A percentile compares a stretch with the other conserved stretches of the same genome.
These are phyloP conservation scores for Hevea brasiliensis DNA, from an alignment of 345 rosid genomes.

Conservation along the genomic window DNA sequence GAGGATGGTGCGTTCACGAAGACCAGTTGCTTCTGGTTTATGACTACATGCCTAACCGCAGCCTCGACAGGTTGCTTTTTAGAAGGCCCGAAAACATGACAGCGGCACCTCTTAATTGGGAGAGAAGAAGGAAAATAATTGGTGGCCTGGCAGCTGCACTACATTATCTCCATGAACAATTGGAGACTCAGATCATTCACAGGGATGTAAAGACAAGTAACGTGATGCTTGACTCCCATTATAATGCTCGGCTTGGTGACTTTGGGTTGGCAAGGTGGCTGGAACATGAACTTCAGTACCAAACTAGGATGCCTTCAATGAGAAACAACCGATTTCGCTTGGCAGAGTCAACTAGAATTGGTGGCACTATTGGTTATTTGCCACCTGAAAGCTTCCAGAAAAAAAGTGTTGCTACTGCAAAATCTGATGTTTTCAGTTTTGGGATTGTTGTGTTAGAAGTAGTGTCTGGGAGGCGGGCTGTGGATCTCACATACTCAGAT, in stretches of 20 bases:
- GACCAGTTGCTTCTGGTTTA: slow-evolving; percentile 82
- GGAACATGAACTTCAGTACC: slow-evolving; percentile 68
- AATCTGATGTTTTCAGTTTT: slow-evolving; percentile 93
- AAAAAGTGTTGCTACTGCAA: slow-evolving; percentile 71
- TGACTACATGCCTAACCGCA: slow-evolving; percentile 94
- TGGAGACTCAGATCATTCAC: slow-evolving; percentile 94
- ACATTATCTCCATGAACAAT: slow-evolving; percentile 81
- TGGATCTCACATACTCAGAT: slow-evolving; percentile 76
- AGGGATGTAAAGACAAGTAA: slow-evolving; percentile 91
- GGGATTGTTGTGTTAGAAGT: slow-evolving; percentile 87
- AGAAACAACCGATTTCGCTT: slow-evolving; percentile 66
- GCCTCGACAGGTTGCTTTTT: slow-evolving; percentile 87
- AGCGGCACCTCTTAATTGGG: slow-evolving; percentile 58
- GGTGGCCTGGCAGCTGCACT: slow-evolving; percentile 82
- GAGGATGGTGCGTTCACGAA: slow-evolving; percentile 91
- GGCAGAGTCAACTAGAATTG: slow-evolving; percentile 78
- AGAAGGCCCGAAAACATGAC: slow-evolving; percentile 44
- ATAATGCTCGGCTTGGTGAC: slow-evolving; percentile 81
- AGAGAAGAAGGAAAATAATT: slow-evolving; percentile 62
- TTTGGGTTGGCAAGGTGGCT: slow-evolving; percentile 93
- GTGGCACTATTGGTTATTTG: slow-evolving; percentile 92
- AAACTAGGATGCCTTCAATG: slow-evolving; percentile 39
- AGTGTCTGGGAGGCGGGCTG: slow-evolving; percentile 85
- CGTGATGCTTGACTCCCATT: slow-evolving; percentile 89
- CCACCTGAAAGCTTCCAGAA: slow-evolving; percentile 91